phyloP scores from a whole-genome alignment of 2,329 filamentous ascomycete species.

The Tolypocladium amazonense region DNA sequence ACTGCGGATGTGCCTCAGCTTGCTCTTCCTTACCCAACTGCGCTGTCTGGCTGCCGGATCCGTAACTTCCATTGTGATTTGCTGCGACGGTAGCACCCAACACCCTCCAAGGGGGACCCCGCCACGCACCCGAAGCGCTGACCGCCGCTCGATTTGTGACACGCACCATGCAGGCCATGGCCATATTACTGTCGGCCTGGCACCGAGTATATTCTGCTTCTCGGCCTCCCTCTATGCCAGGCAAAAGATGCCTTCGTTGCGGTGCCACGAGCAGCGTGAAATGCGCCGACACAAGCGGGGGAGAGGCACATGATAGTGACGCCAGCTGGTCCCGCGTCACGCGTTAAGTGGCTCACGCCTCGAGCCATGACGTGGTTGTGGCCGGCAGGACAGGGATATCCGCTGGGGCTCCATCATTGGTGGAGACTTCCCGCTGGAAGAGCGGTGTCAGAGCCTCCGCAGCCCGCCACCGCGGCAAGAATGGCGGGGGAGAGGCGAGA shows the following conservation, averaged over 20 bases:
- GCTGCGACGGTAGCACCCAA: neutral
- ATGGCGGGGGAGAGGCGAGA: neutral
- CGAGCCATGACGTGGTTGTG: neutral
- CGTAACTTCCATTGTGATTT: neutral
- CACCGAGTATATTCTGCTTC: neutral
- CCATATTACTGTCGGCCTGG: neutral
- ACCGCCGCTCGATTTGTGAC: neutral
- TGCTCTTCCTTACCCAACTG: neutral
- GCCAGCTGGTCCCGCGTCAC: neutral
- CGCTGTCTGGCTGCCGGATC: neutral
- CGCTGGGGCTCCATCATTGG: neutral
- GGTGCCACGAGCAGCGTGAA: neutral
- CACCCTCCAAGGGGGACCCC: too few relatives aligned
- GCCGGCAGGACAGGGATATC: neutral
- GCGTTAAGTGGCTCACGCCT: conserved; percentile 5
- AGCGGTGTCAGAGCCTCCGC: neutral
- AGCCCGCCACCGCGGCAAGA: neutral
- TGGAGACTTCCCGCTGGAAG: neutral
- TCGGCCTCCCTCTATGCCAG: neutral
- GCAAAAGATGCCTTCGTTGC: neutral
- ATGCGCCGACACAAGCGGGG: neutral
- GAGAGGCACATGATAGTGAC: neutral
- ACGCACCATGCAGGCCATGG: neutral
- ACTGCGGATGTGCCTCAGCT: neutral
- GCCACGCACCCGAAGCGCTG: neutral